These are phyloP conservation scores for Fonsecaea multimorphosa DNA, from an alignment of 2,329 filamentous ascomycete species.

Conservation along the genomic window DNA sequence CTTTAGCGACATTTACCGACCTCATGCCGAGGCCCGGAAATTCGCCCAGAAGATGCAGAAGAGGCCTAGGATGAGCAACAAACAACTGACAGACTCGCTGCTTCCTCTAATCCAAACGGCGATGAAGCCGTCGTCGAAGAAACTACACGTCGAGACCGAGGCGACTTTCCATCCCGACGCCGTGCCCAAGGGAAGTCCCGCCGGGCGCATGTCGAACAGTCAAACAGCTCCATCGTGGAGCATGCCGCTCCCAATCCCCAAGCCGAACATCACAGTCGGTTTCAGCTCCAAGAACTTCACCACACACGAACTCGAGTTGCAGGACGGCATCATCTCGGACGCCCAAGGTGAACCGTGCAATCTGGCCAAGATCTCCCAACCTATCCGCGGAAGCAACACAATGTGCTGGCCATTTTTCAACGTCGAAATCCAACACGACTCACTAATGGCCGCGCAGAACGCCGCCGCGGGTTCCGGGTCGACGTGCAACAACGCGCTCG, in stretches of 20 bases:
- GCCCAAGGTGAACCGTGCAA: constrained; percentile 28
- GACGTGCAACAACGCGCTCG: constrained; percentile 32
- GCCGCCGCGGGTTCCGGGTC: constrained; percentile 29
- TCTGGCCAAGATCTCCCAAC: constrained; percentile 33
- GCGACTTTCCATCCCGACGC: constrained; percentile 28
- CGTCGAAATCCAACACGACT: constrained; percentile 28
- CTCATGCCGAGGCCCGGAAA: constrained; percentile 25
- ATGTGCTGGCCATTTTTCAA: constrained; percentile 35
- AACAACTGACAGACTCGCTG: constrained; percentile 19
- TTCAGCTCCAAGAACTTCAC: constrained; percentile 29
- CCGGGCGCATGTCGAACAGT: constrained; percentile 9
- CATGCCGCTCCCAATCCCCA: constrained; percentile 29
- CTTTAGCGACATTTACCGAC: constrained; percentile 18
- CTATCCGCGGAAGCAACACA: constrained; percentile 12
- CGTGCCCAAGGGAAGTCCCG: constrained; percentile 18
- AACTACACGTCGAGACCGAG: constrained; percentile 21
- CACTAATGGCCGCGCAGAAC: constrained; percentile 24
- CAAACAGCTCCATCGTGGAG: constrained; percentile 13
- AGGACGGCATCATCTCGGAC: constrained; percentile 32
- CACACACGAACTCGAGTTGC: constrained; percentile 28
- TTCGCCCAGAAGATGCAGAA: constrained; percentile 28
- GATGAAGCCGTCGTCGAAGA: constrained; percentile 20
- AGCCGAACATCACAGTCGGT: constrained; percentile 31
- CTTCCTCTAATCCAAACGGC: constrained; percentile 26
- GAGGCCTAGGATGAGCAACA: constrained; percentile 19